Conservation (phyloP, 2,329 filamentous ascomycete genomes). For the Microsporum canis region DNA sequence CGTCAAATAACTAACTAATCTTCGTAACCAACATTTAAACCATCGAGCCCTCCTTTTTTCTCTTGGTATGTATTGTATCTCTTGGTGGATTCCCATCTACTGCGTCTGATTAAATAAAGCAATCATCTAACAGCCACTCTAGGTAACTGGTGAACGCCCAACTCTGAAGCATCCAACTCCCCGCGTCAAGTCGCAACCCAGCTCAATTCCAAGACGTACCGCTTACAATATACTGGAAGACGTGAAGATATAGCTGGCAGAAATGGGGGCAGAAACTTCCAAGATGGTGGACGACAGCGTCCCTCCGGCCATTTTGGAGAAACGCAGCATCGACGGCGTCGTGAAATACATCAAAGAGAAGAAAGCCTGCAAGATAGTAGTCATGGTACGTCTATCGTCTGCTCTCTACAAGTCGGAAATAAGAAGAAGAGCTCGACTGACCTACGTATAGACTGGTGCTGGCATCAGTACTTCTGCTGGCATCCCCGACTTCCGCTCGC, state of each 20-base stretch:
- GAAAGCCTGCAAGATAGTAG: slow-evolving; percentile 58
- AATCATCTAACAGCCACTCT: not conserved
- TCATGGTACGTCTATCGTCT: slow-evolving; percentile 47
- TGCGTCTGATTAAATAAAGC: too few species aligned
- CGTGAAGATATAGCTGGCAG: not conserved
- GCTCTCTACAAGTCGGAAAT: not conserved
- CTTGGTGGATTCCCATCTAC: too few species aligned
- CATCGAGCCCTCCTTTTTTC: too few species aligned
- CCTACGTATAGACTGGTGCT: slow-evolving; percentile 54
- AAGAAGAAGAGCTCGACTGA: not conserved
- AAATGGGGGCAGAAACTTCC: slow-evolving; percentile 80
- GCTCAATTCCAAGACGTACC: not conserved
- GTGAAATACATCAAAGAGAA: slow-evolving; percentile 70
- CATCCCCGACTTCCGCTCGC: slow-evolving; percentile 91
- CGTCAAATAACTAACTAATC: too few species aligned
- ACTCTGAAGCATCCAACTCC: too few species aligned
- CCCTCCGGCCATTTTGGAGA: slow-evolving; percentile 52
- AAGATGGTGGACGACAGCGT: slow-evolving; percentile 53
- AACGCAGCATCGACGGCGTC: slow-evolving; percentile 59
- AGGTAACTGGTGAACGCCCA: not conserved
- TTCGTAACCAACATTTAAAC: too few species aligned
- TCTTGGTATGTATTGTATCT: too few species aligned
- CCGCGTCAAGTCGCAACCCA: not conserved
- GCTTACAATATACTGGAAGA: not conserved
- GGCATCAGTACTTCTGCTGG: slow-evolving; percentile 54